Evolutionary conservation across 192 early-diverging fungal genomes (phyloP), one percentile per base, ranked within the genome.

Genomic region (Allomyces macrogynus): DNA sequence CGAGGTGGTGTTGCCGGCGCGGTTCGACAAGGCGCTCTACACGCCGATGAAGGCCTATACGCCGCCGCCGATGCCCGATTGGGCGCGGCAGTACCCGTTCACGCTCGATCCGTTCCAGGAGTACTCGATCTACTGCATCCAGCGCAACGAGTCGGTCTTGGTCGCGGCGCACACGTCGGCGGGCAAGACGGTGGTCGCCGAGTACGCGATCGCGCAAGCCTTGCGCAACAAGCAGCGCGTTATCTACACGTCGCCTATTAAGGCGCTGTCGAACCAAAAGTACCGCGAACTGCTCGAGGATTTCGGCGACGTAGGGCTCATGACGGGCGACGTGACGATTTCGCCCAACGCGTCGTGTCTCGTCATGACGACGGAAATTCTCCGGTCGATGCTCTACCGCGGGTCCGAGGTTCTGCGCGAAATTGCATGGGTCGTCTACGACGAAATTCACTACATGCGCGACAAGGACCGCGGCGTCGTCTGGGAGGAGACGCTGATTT

Each of bases 361-460:
- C 60, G 93, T 98, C 24, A 98, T 98, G 95, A 98, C 95, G 0
- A 98, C 95, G 0, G 95, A 98, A 77, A 98, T 98, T 87, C 74
- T 98, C 62, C 80, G 95, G 26, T 86, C 84, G 57, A 98, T 98
- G 95, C 79, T 98, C 24, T 98, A 98, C 75, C 84, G 93, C 60
- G 95, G 95, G 18, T 89, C 86, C 23, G 93, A 96, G 69, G 80
- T 98, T 60, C 88, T 96, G 82, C 83, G 93, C 61, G 95, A 98
- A 75, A 90, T 98, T 3, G 86, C 91, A 1, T 98, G 93, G 93
- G 91, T 98, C 32, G 81, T 98, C 32, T 98, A 93, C 75, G 95
- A 98, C 70, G 95, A 98, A 80, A 89, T 98, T 64, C 95, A 96
- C 74, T 98, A 98, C 72, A 95, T 98, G 95, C 75, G 92, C 63